Evolutionary conservation across 2,329 filamentous ascomycete species (phyloP).

Genomic region (Rutstroemia sp.): DNA sequence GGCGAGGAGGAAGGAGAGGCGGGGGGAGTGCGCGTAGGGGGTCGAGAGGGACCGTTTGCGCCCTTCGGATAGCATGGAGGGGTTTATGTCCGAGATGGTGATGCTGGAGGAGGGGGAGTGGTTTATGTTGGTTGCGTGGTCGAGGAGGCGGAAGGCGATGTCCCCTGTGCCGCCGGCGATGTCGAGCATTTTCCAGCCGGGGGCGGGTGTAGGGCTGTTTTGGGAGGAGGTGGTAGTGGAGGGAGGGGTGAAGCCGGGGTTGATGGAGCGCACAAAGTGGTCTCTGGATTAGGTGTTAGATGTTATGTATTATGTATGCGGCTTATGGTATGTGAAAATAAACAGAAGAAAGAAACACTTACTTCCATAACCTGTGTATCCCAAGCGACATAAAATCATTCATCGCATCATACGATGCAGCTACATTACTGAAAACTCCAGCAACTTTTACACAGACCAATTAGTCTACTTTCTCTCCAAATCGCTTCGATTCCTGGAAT

Average conservation of each 20-base stretch:
- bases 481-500: neutral
- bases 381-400: constrained; percentile 99
- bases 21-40: constrained; percentile 42
- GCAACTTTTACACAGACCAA: constrained; percentile 32
- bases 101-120: constrained; percentile 73
- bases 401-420: constrained; percentile 86
- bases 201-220: constrained; percentile 9
- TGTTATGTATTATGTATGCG: neutral
- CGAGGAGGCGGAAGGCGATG: constrained; percentile 93
- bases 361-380: constrained; percentile 91
- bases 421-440: constrained; percentile 89
- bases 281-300: constrained; percentile 43
- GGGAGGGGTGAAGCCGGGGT: constrained; percentile 48
- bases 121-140: constrained; percentile 77
- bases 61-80: constrained; percentile 87
- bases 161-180: constrained; percentile 96
- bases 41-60: constrained; percentile 64
- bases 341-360: constrained; percentile 28
- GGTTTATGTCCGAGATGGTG: constrained; percentile 93
- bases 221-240: constrained; percentile 30
- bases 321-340: neutral
- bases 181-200: constrained; percentile 73
- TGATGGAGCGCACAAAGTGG: constrained; percentile 85
- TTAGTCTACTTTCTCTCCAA: constrained; percentile 3
- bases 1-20: constrained; percentile 74